Conservation (phyloP, 257 asterid species). For the Rauvolfia tetraphylla region DNA sequence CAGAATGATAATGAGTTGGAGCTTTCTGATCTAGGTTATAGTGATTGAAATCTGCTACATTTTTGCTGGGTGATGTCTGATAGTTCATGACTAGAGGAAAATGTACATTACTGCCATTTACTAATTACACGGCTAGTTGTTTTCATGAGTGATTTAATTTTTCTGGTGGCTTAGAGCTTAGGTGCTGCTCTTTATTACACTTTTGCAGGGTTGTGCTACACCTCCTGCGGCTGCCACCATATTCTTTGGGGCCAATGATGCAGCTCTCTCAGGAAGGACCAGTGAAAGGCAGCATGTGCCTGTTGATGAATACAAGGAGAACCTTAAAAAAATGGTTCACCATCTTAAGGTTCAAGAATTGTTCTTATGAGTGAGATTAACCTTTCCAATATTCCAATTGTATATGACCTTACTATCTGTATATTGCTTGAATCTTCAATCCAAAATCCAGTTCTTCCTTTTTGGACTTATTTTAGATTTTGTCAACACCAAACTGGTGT, state of each 20-base stretch:
- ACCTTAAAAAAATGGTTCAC: conserved; percentile 57
- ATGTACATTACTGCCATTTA: neutral
- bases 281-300: conserved; percentile 87
- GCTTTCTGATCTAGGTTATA: neutral
- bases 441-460: neutral
- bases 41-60: neutral
- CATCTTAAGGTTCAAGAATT: conserved; percentile 60
- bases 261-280: conserved; percentile 67
- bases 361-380: neutral
- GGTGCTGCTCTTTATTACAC: neutral
- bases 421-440: neutral
- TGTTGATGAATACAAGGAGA: conserved; percentile 76
- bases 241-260: conserved; percentile 93
- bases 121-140: neutral
- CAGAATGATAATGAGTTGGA: neutral
- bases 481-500: neutral
- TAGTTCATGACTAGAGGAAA: neutral
- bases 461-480: neutral
- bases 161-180: neutral
- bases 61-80: neutral
- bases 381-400: neutral
- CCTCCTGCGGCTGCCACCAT: conserved; percentile 70
- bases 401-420: neutral
- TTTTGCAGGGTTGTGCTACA: conserved; percentile 44
- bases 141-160: neutral